Percentiles rank a stretch among this genome's conserved stretches.
These are phyloP conservation scores for Kodamaea sagamina DNA, from an alignment of 805 yeast species.

Conservation along the genomic window DNA sequence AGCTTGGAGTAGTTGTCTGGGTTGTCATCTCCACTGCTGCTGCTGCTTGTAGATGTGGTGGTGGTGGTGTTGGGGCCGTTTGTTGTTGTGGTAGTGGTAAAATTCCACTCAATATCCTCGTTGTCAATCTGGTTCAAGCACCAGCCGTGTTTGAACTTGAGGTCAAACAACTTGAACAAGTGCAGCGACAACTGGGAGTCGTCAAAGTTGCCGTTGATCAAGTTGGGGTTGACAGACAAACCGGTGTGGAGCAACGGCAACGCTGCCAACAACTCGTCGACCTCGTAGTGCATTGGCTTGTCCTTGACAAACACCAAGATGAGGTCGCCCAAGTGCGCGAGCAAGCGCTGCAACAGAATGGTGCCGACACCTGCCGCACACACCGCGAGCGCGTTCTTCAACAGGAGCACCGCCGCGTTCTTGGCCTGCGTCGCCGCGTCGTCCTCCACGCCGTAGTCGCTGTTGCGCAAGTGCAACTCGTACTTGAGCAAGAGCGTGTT, in stretches of 20 bases:
- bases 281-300: conserved; percentile 28
- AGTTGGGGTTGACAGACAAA: conserved; percentile 67
- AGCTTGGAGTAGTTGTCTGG: conserved; percentile 19
- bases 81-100: conserved; percentile 11
- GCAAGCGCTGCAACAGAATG: conserved; percentile 38
- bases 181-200: conserved; percentile 52
- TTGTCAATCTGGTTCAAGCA: conserved; percentile 45
- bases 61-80: not conserved
- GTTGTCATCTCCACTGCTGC: conserved; percentile 9
- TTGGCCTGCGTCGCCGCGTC: conserved; percentile 11
- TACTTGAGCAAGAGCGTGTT: conserved; percentile 63
- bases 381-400: conserved; percentile 19
- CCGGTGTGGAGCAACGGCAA: conserved; percentile 73
- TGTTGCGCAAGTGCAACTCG: conserved; percentile 30
- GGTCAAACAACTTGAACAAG: conserved; percentile 58
- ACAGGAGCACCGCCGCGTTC: conserved; percentile 19
- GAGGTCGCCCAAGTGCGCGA: conserved; percentile 52
- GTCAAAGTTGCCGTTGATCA: conserved; percentile 53
- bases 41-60: conserved; percentile 8
- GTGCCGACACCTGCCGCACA: conserved; percentile 16
- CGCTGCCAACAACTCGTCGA: conserved; percentile 47
- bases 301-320: conserved; percentile 29
- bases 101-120: conserved; percentile 17
- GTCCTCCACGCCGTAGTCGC: conserved; percentile 10
- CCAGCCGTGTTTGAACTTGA: conserved; percentile 85